A percentile compares a stretch with the other conserved stretches of the same genome.
Evolutionary conservation across 176 grass and related monocot genomes (phyloP).

Genomic region (Neostapfia colusana): DNA sequence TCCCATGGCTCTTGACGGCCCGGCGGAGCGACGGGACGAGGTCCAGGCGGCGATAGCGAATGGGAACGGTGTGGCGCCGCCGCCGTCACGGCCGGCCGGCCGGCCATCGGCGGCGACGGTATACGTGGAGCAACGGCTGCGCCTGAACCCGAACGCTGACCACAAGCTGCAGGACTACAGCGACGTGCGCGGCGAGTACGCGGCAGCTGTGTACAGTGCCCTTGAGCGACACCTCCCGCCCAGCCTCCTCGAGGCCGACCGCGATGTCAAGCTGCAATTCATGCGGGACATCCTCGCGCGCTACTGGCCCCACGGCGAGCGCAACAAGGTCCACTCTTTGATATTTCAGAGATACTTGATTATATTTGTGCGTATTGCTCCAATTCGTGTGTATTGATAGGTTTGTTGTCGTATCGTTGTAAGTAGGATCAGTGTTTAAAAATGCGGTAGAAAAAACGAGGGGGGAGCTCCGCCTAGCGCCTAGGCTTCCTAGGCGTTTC

Average conservation of each 20-base stretch:
- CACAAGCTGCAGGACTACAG: constrained; percentile 62
- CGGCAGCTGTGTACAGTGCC: constrained; percentile 64
- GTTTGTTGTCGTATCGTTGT: not conserved
- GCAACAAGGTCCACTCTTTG: constrained; percentile 51
- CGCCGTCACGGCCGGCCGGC: constrained; percentile 5
- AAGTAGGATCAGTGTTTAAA: too few relatives aligned
- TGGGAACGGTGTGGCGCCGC: constrained; percentile 51
- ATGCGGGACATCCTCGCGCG: constrained; percentile 65
- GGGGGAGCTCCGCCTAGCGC: too few relatives aligned
- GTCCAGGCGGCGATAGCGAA: constrained; percentile 38
- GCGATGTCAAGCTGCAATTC: constrained; percentile 60
- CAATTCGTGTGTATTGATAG: not conserved
- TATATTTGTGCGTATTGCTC: not conserved
- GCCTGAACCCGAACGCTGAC: constrained; percentile 69
- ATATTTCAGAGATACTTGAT: constrained; percentile 7
- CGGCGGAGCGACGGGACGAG: constrained; percentile 53
- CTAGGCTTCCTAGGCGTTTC: too few relatives aligned
- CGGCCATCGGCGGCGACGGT: constrained; percentile 4
- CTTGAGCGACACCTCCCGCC: constrained; percentile 79
- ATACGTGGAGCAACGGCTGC: constrained; percentile 55
- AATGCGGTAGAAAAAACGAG: too few relatives aligned
- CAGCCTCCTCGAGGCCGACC: constrained; percentile 62
- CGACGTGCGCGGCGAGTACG: constrained; percentile 64
- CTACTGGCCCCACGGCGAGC: constrained; percentile 78
- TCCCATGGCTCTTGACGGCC: constrained; percentile 59